Conservation (phyloP, 2,329 filamentous ascomycete species). For the Phaeosphaeriaceae sp. region DNA sequence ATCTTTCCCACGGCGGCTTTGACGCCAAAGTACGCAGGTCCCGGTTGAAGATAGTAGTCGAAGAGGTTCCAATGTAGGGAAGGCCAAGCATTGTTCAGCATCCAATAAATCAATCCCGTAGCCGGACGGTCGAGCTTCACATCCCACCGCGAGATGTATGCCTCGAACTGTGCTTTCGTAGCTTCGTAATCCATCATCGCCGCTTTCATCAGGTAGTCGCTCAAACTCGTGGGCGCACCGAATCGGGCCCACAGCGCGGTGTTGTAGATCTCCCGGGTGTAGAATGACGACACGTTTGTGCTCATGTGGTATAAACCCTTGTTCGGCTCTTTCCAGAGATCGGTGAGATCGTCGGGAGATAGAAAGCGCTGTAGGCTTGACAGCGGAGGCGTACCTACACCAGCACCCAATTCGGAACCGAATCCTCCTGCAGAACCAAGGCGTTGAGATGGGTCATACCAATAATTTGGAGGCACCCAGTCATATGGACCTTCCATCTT, state of each 20-base stretch:
- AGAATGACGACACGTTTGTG: conserved; percentile 62
- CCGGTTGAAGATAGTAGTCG: conserved; percentile 67
- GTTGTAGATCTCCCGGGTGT: conserved; percentile 65
- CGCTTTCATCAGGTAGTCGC: conserved; percentile 66
- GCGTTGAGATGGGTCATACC: conserved; percentile 60
- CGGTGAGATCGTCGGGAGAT: conserved; percentile 57
- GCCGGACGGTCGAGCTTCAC: conserved; percentile 59
- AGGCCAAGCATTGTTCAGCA: conserved; percentile 71
- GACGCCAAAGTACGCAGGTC: conserved; percentile 66
- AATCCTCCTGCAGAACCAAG: conserved; percentile 68
- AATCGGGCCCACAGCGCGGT: conserved; percentile 60
- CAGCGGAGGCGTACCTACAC: conserved; percentile 67
- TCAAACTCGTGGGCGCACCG: conserved; percentile 59
- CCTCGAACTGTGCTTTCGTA: conserved; percentile 66
- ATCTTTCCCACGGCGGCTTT: conserved; percentile 54
- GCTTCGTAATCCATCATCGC: conserved; percentile 72
- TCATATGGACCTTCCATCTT: conserved; percentile 73
- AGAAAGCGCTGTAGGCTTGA: conserved; percentile 63
- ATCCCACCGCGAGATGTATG: conserved; percentile 57
- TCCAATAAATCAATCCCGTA: conserved; percentile 71
- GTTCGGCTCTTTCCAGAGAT: conserved; percentile 63
- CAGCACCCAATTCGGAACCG: conserved; percentile 67
- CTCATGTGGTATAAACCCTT: conserved; percentile 68
- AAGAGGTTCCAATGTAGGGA: conserved; percentile 71
- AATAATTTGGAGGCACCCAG: conserved; percentile 71